phyloP scores from a whole-genome alignment of 306 rosid genomes.

The Cicer yamashitae region DNA sequence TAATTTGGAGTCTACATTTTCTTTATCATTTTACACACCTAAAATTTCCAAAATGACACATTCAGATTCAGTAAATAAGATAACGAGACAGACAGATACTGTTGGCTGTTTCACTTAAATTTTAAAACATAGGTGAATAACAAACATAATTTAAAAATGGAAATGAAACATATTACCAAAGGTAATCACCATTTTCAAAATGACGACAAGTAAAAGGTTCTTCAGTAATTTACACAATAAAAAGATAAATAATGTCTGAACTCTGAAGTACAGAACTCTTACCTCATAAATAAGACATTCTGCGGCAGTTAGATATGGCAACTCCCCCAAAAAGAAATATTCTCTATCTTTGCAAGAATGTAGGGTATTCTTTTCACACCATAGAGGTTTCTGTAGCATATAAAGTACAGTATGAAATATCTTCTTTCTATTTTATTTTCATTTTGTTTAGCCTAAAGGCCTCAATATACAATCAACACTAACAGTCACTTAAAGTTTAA shows the following conservation, averaged over 20 bases:
- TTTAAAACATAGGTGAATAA: slow-evolving; percentile 29
- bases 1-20: slow-evolving; percentile 24
- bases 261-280: slow-evolving; percentile 40
- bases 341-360: slow-evolving; percentile 78
- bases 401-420: slow-evolving; percentile 33
- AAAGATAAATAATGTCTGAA: slow-evolving; percentile 18
- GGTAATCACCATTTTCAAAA: slow-evolving; percentile 34
- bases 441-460: slow-evolving; percentile 37
- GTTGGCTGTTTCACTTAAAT: slow-evolving; percentile 24
- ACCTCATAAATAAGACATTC: slow-evolving; percentile 88
- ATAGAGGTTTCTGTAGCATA: slow-evolving; percentile 78
- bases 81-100: slow-evolving; percentile 1
- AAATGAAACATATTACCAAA: slow-evolving; percentile 33
- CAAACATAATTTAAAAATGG: slow-evolving; percentile 1
- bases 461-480: slow-evolving; percentile 18
- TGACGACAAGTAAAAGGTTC: slow-evolving; percentile 27
- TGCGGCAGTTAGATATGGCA: slow-evolving; percentile 77
- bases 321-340: slow-evolving; percentile 84
- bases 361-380: slow-evolving; percentile 67
- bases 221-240: slow-evolving; percentile 30
- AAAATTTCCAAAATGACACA: slow-evolving; percentile 30
- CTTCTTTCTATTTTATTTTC: slow-evolving; percentile 31
- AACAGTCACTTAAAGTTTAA: slow-evolving; percentile 3
- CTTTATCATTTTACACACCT: slow-evolving; percentile 24
- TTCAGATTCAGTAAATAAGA: slow-evolving; percentile 32